Evolutionary conservation across 495 filamentous ascomycete genomes (phyloP), one percentile per base, ranked within the genome.

Genomic region (Xylaria sp.): DNA sequence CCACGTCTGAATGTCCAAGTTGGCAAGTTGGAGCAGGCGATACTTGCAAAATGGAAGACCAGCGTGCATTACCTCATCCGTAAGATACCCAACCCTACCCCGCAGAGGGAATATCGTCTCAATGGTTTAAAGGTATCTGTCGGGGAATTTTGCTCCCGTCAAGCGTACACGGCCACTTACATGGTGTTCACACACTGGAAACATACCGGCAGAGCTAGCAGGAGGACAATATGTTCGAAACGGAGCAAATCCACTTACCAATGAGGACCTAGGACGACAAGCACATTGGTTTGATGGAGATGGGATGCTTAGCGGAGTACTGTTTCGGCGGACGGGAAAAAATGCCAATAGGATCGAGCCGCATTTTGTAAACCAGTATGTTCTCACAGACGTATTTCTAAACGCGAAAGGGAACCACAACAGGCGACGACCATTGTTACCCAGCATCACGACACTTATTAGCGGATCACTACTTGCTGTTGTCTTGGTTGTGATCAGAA

Each of bases 261-360:
- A 90, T 64, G 78, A 87, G n/a, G 83, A 88, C 67, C 72, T 85
- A 29, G 79, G 80, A 41, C 83, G 88, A 62, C 84, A 88, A 70
- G 83, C 86, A 29, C 89, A 92, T 71, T 91, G 89, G 89, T 92
- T 92, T 70, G 90, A 92, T 71, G 90, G 90, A 58, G 90, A 92
- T 78, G 90, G 89, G 1, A 92, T 92, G 90, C 85, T 92, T 4
- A 84, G 86, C 29, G 90, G 90, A 17, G 88, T 92, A 0, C 79
- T 80, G 11, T 91, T 92, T 78, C 77, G 73, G 44, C 79, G 79
- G 33, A 59, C 70, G 3, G 72, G 71, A 6, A 72, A 81, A 24
- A 72, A 72, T 5, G 50, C 46, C 19, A 74, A 76, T 0, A 72
- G 61, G 9, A 82, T 89, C 6, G 73, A 80, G 65, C 90, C 89